Percentiles rank a stretch among this genome's conserved stretches.
phyloP scores from a whole-genome alignment of 2,329 filamentous ascomycete genomes.

The Zymoseptoria passerinii region DNA sequence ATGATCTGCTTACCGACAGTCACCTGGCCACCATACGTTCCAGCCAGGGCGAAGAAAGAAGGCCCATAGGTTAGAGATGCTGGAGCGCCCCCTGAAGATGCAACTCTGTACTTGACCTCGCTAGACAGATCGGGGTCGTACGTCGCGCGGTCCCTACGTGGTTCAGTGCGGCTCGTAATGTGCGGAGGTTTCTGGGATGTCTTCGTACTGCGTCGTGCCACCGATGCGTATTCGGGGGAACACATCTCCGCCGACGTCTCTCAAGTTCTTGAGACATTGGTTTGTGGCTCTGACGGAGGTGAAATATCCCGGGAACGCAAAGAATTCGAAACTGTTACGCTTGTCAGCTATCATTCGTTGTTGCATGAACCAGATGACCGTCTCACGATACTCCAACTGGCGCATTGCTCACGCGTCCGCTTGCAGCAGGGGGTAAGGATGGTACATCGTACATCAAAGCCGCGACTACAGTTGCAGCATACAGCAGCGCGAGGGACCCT shows the following conservation, averaged over 20 bases:
- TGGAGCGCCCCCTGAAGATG: constrained; percentile 44
- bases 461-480: not conserved
- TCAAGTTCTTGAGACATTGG: constrained; percentile 46
- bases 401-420: not conserved
- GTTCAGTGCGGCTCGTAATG: not conserved
- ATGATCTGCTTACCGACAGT: constrained; percentile 32
- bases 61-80: constrained; percentile 41
- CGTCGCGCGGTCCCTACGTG: constrained; percentile 1
- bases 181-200: not conserved
- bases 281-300: constrained; percentile 40
- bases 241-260: constrained; percentile 38
- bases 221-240: constrained; percentile 51
- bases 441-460: constrained; percentile 1
- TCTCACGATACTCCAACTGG: constrained; percentile 3
- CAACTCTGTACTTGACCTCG: constrained; percentile 46
- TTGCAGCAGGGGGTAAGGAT: not conserved
- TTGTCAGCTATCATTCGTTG: not conserved
- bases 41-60: constrained; percentile 44
- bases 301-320: constrained; percentile 49
- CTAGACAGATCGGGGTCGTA: constrained; percentile 13
- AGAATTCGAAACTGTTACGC: constrained; percentile 39
- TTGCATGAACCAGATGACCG: not conserved
- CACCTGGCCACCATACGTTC: constrained; percentile 42
- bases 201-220: constrained; percentile 46
- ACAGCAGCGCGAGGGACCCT: not conserved